Base-by-base conservation (phyloP, 331 rosid species). In the Quercus tomentella region DNA sequence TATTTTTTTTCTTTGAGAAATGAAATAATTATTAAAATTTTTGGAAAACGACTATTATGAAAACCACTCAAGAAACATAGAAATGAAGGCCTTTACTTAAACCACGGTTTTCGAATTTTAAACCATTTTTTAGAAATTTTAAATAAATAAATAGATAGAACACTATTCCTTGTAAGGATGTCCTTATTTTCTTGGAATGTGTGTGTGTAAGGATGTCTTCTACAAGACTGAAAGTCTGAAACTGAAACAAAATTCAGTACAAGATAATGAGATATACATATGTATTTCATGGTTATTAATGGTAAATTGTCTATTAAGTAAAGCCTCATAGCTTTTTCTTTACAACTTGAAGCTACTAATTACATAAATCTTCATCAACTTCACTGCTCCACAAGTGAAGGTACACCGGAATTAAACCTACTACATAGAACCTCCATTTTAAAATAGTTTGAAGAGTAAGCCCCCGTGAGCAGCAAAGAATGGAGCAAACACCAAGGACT, bases 381-480 rank as follows among this genome's bases (percentile, higher is more conserved):
- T 75, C 31, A 62, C 71, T 45, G 56, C 58, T 71, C 15, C 65
- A 26, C 6, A 28, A 76, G 37, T 22, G 9, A 16, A 35, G 2
- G 5, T 23, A 30, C 5, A 78, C 58, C 9, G 20, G 45, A 56
- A 52, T 56, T 7, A 52, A 52, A 73, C 41, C 30, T 12, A 30
- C 2, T 28, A 14, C 25, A 68, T 43, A 57, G 25, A 56, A 60
- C 35, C 71, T 70, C 70, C 54, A n/a, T 52, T 66, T 84, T 79
- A 89, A 62, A 89, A 70, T 54, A 69, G 28, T 61, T 88, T 88
- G 93, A 92, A 92, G 80, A 91, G 77, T 54, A 92, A 71, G 76
- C 94, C 97, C 70, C 94, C 97, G 70, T 92, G 97, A 57, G 91
- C 73, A 10, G 92, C 91, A 76, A 88, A 92, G 79, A 92, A 92